Evolutionary conservation across 768 basidiomycete genomes (phyloP).

Genomic region (Termitomyces sp.): DNA sequence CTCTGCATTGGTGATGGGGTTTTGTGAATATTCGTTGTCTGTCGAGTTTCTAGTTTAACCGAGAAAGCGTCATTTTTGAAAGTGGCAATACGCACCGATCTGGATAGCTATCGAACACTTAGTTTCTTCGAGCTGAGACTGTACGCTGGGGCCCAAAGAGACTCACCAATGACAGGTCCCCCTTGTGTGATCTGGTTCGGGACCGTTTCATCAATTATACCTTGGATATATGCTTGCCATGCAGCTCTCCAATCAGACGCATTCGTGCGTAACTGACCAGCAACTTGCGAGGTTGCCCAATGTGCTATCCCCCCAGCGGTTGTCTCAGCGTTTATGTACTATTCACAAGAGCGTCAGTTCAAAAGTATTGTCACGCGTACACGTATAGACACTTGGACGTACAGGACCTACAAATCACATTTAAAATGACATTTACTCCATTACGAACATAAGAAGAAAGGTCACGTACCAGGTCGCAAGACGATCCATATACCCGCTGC

Average conservation of each 20-base stretch:
- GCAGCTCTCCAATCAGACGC: slow-evolving; percentile 65
- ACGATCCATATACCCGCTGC: slow-evolving; percentile 76
- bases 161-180: slow-evolving; percentile 71
- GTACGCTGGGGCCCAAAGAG: neutral
- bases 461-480: slow-evolving; percentile 62
- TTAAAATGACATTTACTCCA: neutral
- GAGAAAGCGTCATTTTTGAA: neutral
- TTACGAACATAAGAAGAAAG: neutral
- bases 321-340: slow-evolving; percentile 81
- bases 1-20: slow-evolving; percentile 36
- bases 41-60: neutral
- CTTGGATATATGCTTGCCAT: slow-evolving; percentile 72
- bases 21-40: slow-evolving; percentile 79
- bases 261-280: slow-evolving; percentile 69
- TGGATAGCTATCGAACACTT: slow-evolving; percentile 41
- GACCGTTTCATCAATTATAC: slow-evolving; percentile 55
- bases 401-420: slow-evolving; percentile 34
- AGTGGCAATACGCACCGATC: slow-evolving; percentile 35
- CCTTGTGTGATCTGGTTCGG: slow-evolving; percentile 69
- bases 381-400: slow-evolving; percentile 14
- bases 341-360: slow-evolving; percentile 1
- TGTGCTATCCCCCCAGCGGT: slow-evolving; percentile 70
- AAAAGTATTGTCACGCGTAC: neutral
- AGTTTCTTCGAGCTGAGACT: neutral
- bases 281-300: slow-evolving; percentile 69